These are phyloP conservation scores for Calycina marina DNA, from an alignment of 2,329 filamentous ascomycete species.

Conservation along the genomic window DNA sequence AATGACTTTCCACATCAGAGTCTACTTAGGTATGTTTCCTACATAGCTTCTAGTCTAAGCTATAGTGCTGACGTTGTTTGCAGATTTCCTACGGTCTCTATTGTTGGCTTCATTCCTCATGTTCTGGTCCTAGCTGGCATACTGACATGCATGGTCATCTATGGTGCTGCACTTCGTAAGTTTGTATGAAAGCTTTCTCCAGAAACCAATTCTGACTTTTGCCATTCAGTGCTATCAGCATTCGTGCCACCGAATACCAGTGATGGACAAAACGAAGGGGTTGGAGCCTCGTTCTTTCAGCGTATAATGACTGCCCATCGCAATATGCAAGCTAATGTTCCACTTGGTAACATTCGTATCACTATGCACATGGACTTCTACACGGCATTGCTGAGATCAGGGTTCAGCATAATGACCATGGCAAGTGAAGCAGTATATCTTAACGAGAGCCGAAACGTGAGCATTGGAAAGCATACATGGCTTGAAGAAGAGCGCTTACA, in stretches of 20 bases:
- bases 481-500: slow-evolving; percentile 73
- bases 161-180: slow-evolving; percentile 48
- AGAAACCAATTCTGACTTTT: background rate
- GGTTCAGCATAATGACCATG: slow-evolving; percentile 79
- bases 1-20: slow-evolving; percentile 47
- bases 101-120: slow-evolving; percentile 89
- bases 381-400: slow-evolving; percentile 71
- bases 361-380: slow-evolving; percentile 92
- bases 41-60: background rate
- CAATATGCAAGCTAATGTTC: slow-evolving; percentile 86
- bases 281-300: slow-evolving; percentile 34
- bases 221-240: slow-evolving; percentile 44
- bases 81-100: slow-evolving; percentile 84
- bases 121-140: slow-evolving; percentile 77
- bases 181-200: background rate
- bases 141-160: slow-evolving; percentile 59
- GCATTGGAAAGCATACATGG: slow-evolving; percentile 69
- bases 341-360: slow-evolving; percentile 66
- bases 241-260: slow-evolving; percentile 30
- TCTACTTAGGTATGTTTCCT: slow-evolving; percentile 42
- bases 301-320: slow-evolving; percentile 58
- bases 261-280: slow-evolving; percentile 25
- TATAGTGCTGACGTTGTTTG: background rate
- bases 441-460: slow-evolving; percentile 71
- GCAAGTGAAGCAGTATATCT: slow-evolving; percentile 93